Conservation (phyloP, 768 basidiomycete species). For the Russula vinacea region DNA sequence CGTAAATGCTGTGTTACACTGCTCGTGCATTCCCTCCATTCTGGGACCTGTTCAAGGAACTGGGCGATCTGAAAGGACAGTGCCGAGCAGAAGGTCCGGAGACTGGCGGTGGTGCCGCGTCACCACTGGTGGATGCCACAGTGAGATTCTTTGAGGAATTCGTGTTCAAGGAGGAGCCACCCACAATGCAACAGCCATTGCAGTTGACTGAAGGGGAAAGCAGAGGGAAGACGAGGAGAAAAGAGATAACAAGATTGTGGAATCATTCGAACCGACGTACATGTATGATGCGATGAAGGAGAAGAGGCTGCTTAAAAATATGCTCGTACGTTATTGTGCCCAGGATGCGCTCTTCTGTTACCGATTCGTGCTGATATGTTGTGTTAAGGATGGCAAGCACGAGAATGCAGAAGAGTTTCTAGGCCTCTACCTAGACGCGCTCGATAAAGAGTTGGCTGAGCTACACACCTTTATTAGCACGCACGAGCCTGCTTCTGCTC, state of each 20-base stretch:
- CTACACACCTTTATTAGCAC: conserved; percentile 53
- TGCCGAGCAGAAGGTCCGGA: conserved; percentile 36
- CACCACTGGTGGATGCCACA: conserved; percentile 65
- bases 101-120: conserved; percentile 30
- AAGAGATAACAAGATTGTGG: conserved; percentile 50
- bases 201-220: conserved; percentile 34
- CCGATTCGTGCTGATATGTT: conserved; percentile 12
- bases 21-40: conserved; percentile 86
- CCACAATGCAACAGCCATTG: conserved; percentile 24
- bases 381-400: conserved; percentile 75
- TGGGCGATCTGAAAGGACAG: conserved; percentile 49
- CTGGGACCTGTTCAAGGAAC: conserved; percentile 66
- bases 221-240: conserved; percentile 42
- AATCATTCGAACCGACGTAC: conserved; percentile 78
- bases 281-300: conserved; percentile 92
- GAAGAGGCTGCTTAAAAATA: conserved; percentile 88
- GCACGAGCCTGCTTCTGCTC: no score
- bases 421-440: conserved; percentile 90
- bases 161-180: conserved; percentile 35
- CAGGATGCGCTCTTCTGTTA: background rate
- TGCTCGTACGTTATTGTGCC: conserved; percentile 59
- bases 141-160: conserved; percentile 83
- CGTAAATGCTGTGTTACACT: conserved; percentile 88
- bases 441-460: conserved; percentile 85
- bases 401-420: conserved; percentile 99